Evolutionary conservation across 176 grass and related monocot genomes (phyloP).

Genomic region (Typha latifolia): DNA sequence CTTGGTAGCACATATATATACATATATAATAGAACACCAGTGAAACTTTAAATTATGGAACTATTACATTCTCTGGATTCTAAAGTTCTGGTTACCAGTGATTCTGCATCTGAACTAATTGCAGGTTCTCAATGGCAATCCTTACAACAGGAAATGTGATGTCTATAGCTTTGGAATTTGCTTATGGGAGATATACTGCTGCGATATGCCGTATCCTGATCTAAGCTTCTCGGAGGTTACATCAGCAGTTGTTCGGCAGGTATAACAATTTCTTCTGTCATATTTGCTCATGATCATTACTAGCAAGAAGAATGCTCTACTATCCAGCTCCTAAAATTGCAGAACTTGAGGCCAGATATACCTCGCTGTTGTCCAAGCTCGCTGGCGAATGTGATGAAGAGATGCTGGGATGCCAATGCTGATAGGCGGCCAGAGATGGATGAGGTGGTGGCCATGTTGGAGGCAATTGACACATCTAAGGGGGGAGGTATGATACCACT

Average conservation of each 20-base stretch:
- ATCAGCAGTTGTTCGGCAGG: conserved; percentile 95
- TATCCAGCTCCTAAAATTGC: conserved; percentile 2
- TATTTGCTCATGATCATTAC: neutral
- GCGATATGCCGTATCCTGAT: conserved; percentile 97
- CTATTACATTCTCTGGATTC: neutral
- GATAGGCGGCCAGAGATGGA: conserved; percentile 91
- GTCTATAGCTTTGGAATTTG: conserved; percentile 99
- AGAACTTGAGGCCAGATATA: conserved; percentile 99
- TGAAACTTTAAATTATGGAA: too few relatives aligned
- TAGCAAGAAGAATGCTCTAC: neutral
- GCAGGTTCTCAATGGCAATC: conserved; percentile 90
- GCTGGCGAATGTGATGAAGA: conserved; percentile 82
- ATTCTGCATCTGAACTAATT: conserved; percentile 14
- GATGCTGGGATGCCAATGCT: conserved; percentile 90
- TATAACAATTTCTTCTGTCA: conserved; percentile 20
- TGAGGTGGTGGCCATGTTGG: conserved; percentile 83
- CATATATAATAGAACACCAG: too few relatives aligned
- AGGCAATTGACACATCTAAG: conserved; percentile 92
- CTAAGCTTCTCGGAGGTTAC: conserved; percentile 96
- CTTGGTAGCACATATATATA: too few relatives aligned
- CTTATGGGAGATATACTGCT: conserved; percentile 97
- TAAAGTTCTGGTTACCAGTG: neutral
- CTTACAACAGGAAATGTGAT: conserved; percentile 98
- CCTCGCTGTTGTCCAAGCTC: conserved; percentile 89
- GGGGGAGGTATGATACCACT: conserved; percentile 87